Evolutionary conservation across 257 asterid genomes (phyloP).

Genomic region (Fraxinus pennsylvanica): DNA sequence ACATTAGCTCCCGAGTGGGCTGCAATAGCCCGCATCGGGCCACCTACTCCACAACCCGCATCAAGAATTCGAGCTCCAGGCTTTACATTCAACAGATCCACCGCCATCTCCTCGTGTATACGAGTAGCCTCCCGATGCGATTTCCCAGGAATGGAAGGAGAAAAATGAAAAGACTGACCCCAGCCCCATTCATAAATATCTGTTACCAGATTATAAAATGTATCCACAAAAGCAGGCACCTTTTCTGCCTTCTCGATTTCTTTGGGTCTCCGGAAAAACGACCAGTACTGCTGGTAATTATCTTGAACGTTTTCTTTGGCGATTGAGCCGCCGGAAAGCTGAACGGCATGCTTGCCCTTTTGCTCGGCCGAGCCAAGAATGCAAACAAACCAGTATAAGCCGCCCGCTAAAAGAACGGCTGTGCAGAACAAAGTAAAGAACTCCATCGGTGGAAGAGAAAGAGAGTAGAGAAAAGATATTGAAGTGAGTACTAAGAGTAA

Average conservation of each 20-base stretch:
- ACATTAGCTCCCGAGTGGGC: constrained; percentile 74
- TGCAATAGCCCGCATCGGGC: constrained; percentile 89
- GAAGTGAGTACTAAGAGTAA: constrained; percentile 1
- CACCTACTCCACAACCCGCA: constrained; percentile 85
- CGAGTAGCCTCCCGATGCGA: constrained; percentile 77
- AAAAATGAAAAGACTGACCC: constrained; percentile 85
- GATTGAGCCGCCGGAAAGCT: constrained; percentile 80
- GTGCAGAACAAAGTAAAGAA: constrained; percentile 57
- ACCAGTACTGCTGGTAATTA: constrained; percentile 71
- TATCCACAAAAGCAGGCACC: constrained; percentile 77
- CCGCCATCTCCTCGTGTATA: constrained; percentile 78
- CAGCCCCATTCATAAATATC: constrained; percentile 91
- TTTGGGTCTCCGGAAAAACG: constrained; percentile 71
- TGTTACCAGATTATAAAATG: constrained; percentile 81
- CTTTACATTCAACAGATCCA: constrained; percentile 51
- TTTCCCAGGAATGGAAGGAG: constrained; percentile 64
- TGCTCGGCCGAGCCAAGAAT: constrained; percentile 72
- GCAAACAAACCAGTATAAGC: constrained; percentile 68
- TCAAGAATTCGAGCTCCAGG: constrained; percentile 63
- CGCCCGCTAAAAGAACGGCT: constrained; percentile 58
- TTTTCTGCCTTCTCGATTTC: constrained; percentile 62
- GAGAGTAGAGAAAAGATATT: background rate
- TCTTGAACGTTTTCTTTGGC: constrained; percentile 59
- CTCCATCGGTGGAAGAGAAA: constrained; percentile 40
- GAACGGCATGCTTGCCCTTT: constrained; percentile 65